These are phyloP conservation scores for Trifolium repens DNA, from an alignment of 306 rosid species.

Conservation along the genomic window DNA sequence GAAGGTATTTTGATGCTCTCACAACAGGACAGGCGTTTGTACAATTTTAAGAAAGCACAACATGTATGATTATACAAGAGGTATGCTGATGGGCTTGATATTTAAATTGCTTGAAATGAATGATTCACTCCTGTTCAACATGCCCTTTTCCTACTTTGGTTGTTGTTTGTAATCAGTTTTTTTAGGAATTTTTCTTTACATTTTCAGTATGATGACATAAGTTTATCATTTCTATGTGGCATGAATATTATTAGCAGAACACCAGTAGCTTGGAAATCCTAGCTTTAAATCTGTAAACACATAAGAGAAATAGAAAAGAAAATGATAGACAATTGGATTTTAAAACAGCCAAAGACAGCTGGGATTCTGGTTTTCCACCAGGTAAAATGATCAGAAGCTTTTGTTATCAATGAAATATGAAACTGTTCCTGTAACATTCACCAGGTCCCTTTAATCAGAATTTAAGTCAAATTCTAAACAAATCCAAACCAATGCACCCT, in stretches of 20 bases:
- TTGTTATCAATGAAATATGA: constrained; percentile 8
- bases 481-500: not conserved
- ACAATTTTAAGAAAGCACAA: constrained; percentile 52
- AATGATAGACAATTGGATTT: constrained; percentile 11
- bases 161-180: constrained; percentile 27
- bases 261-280: constrained; percentile 17
- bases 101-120: constrained; percentile 42
- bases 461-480: not conserved
- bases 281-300: constrained; percentile 4
- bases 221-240: constrained; percentile 31
- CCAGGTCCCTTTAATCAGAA: not conserved
- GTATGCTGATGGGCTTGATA: constrained; percentile 45
- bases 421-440: constrained; percentile 16
- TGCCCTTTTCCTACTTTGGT: constrained; percentile 32
- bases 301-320: not conserved
- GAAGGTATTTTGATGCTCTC: constrained; percentile 82
- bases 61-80: constrained; percentile 62
- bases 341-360: not conserved
- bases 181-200: constrained; percentile 36
- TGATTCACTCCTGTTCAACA: constrained; percentile 33
- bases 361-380: constrained; percentile 13
- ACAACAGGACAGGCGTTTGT: constrained; percentile 53
- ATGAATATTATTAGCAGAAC: constrained; percentile 34
- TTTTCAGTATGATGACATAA: constrained; percentile 7
- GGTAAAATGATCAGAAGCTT: not conserved